Evolutionary conservation across 495 filamentous ascomycete species (phyloP), one percentile per base, ranked within the genome.

Genomic region (Amniculicola lignicola): DNA sequence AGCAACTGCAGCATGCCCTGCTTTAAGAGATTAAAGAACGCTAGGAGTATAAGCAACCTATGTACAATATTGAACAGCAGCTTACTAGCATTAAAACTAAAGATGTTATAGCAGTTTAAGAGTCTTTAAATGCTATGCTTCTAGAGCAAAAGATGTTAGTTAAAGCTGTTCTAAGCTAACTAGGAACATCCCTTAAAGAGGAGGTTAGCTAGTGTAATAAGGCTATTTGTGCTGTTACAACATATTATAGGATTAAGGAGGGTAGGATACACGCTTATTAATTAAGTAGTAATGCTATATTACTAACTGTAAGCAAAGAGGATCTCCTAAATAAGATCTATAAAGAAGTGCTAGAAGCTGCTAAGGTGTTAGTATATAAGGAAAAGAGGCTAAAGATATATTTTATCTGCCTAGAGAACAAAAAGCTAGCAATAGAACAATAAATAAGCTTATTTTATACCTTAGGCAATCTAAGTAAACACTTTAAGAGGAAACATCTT

Each of bases 51-150:
- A 56, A 68, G 53, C 55, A 67, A 41, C 63, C 56, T 7, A 64
- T 70, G 29, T 65, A 54, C 28, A 57, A 69, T 55, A 59, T 59
- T 39, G 59, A 71, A 51, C 62, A 42, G 39, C 60, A 72, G 60
- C 62, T 72, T 23, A 33, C 61, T 37, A 52, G 62, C 28, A 5
- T 57, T 19, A 38, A 60, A 35, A 35, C 39, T 1, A 54, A 44
- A 11, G 25, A 49, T n/a, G 42, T 58, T 9, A 5, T 48, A 11
- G 27, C 44, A 18, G 29, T 49, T 12, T 35, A 35, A 58, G 16
- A 53, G n/a, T n/a, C n/a, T n/a, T n/a, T n/a, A 35, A 18, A 28
- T 31, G 37, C 40, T 21, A 40, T 44, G 19, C 61, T 46, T 23
- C 58, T 38, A 18, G 52, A 18, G 39, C 52, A 65, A 47, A 44